Evolutionary conservation across 2,329 filamentous ascomycete genomes (phyloP).

Genomic region (Pseudocercospora ulei): DNA sequence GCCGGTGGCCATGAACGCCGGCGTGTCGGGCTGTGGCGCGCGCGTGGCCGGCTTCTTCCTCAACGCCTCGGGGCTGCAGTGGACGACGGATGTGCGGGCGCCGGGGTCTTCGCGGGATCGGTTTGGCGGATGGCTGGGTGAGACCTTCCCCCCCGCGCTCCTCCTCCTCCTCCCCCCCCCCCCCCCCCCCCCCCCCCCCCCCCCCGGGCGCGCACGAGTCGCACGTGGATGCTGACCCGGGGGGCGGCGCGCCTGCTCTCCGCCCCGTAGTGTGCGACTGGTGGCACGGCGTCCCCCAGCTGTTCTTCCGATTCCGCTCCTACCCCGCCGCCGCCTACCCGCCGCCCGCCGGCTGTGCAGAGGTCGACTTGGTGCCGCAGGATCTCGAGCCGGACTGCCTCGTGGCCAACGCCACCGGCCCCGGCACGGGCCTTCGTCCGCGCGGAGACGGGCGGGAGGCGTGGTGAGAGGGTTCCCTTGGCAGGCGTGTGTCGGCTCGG

Average conservation of each 20-base stretch:
- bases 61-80: constrained; percentile 33
- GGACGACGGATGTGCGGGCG: constrained; percentile 17
- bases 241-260: no score
- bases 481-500: no score
- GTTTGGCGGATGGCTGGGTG: constrained; percentile 31
- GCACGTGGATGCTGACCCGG: no score
- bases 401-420: no score
- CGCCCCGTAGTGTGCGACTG: constrained; percentile 30
- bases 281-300: constrained; percentile 32
- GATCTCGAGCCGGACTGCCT: constrained; percentile 24
- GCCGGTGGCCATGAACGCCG: constrained; percentile 30
- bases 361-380: constrained; percentile 27
- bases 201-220: no score
- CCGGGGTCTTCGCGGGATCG: constrained; percentile 12
- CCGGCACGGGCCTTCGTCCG: no score
- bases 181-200: no score
- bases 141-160: no score
- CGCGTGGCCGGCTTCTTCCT: constrained; percentile 25
- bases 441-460: no score
- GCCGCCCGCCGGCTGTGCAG: constrained; percentile 29
- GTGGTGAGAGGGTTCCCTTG: no score
- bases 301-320: constrained; percentile 29
- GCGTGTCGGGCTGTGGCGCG: constrained; percentile 14
- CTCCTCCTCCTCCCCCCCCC: no score
- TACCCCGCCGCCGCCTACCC: constrained; percentile 16